These are phyloP conservation scores for Trypanosoma cruzi DNA, from an alignment of 208 protist genomes.

Conservation along the genomic window DNA sequence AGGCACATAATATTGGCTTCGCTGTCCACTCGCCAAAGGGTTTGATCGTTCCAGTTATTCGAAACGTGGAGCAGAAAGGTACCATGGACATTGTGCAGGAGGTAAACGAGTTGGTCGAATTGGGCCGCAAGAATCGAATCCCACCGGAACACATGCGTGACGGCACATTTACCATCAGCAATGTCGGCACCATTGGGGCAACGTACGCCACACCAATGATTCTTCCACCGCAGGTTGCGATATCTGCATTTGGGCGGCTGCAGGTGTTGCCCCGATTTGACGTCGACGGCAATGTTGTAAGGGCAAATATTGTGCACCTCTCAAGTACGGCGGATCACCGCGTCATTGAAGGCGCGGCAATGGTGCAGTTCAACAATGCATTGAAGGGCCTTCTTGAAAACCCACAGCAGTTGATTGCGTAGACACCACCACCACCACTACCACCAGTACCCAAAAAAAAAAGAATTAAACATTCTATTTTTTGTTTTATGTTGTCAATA, in stretches of 20 bases:
- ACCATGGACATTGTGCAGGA: constrained; percentile 94
- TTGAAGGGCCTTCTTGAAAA: constrained; percentile 90
- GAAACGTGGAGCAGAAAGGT: constrained; percentile 82
- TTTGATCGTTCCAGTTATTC: constrained; percentile 95
- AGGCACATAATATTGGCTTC: constrained; percentile 95
- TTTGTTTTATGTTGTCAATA: neutral
- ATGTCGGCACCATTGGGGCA: constrained; percentile 97
- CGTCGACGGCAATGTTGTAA: constrained; percentile 54
- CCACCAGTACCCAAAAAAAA: no score
- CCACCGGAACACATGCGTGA: constrained; percentile 67
- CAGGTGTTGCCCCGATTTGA: constrained; percentile 90
- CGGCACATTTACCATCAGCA: constrained; percentile 96
- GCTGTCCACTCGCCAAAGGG: constrained; percentile 96
- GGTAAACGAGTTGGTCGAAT: constrained; percentile 80
- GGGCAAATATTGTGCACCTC: constrained; percentile 64
- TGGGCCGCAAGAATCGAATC: constrained; percentile 57
- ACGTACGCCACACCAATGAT: constrained; percentile 92
- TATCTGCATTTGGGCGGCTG: constrained; percentile 92
- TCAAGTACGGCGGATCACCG: constrained; percentile 95
- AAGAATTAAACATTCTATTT: neutral
- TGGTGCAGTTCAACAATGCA: constrained; percentile 95
- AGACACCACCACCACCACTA: constrained; percentile 48
- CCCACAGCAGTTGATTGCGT: constrained; percentile 86
- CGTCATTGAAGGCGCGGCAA: constrained; percentile 96
- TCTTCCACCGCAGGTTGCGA: constrained; percentile 92